A percentile compares a stretch with the other conserved stretches of the same genome.
These are phyloP conservation scores for Teunomyces pallodes DNA, from an alignment of 805 yeast genomes.

Conservation along the genomic window DNA sequence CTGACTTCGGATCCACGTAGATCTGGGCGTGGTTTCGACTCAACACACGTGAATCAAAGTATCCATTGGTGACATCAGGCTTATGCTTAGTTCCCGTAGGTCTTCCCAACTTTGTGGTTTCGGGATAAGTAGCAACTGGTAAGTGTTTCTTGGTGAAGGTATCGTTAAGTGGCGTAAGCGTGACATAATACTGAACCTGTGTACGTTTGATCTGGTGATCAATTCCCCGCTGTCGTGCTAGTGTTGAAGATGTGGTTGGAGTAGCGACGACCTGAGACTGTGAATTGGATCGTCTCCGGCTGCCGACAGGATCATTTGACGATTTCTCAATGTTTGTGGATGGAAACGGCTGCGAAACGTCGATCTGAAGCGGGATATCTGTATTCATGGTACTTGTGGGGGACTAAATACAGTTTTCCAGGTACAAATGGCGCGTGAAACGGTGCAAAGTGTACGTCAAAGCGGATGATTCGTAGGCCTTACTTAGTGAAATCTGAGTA, in stretches of 20 bases:
- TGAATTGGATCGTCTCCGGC: slow-evolving; percentile 37
- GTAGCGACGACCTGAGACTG: slow-evolving; percentile 37
- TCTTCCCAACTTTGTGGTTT: slow-evolving; percentile 82
- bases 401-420: background rate
- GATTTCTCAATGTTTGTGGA: slow-evolving; percentile 1
- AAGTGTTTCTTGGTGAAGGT: slow-evolving; percentile 80
- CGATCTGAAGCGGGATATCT: slow-evolving; percentile 25
- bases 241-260: slow-evolving; percentile 14
- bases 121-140: slow-evolving; percentile 78
- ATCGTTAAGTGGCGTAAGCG: slow-evolving; percentile 72
- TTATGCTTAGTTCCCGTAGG: slow-evolving; percentile 68
- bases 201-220: slow-evolving; percentile 21
- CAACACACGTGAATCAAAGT: slow-evolving; percentile 88
- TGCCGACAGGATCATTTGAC: background rate
- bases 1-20: slow-evolving; percentile 62
- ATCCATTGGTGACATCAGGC: slow-evolving; percentile 77
- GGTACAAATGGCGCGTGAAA: background rate
- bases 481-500: background rate
- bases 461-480: background rate
- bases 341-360: slow-evolving; percentile 12
- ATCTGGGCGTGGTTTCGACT: slow-evolving; percentile 93
- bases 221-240: slow-evolving; percentile 8
- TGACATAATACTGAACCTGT: slow-evolving; percentile 54
- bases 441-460: background rate
- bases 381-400: slow-evolving; percentile 3